Percentiles rank a stretch among this genome's conserved stretches.
These are phyloP conservation scores for Eleusine coracana DNA, from an alignment of 176 grass and related monocot species.

Conservation along the genomic window DNA sequence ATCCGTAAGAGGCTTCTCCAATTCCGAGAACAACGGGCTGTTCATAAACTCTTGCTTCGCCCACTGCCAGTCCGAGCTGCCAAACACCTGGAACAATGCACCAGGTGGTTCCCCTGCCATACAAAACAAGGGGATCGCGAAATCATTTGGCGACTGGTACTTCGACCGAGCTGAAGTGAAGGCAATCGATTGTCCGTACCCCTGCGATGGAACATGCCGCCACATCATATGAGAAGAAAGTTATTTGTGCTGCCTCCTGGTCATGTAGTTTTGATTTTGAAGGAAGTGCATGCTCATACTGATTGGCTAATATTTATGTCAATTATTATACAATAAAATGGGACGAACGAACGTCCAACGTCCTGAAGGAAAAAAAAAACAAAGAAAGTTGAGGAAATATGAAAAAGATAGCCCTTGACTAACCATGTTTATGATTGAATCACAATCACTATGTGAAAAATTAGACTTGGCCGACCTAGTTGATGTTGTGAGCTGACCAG, in stretches of 20 bases:
- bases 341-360: not conserved
- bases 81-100: constrained; percentile 49
- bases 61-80: constrained; percentile 73
- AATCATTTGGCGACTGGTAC: constrained; percentile 88
- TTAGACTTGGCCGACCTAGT: not conserved
- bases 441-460: not conserved
- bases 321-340: not conserved
- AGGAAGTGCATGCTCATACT: not conserved
- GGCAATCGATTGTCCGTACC: constrained; percentile 78
- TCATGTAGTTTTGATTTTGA: not conserved
- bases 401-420: not conserved
- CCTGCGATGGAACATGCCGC: constrained; percentile 74
- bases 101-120: constrained; percentile 55
- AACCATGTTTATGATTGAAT: not conserved
- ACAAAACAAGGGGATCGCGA: constrained; percentile 68
- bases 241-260: not conserved
- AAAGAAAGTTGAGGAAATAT: not conserved
- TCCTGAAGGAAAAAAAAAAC: not conserved
- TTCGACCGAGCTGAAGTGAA: constrained; percentile 71
- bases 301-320: not conserved
- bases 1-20: constrained; percentile 45
- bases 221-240: constrained; percentile 42
- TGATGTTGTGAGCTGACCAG: too few relatives aligned
- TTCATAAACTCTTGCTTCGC: constrained; percentile 95
- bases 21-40: constrained; percentile 54